Evolutionary conservation across 2,329 filamentous ascomycete species (phyloP), one percentile per base, ranked within the genome.

Genomic region (Microcyclosporella mali): DNA sequence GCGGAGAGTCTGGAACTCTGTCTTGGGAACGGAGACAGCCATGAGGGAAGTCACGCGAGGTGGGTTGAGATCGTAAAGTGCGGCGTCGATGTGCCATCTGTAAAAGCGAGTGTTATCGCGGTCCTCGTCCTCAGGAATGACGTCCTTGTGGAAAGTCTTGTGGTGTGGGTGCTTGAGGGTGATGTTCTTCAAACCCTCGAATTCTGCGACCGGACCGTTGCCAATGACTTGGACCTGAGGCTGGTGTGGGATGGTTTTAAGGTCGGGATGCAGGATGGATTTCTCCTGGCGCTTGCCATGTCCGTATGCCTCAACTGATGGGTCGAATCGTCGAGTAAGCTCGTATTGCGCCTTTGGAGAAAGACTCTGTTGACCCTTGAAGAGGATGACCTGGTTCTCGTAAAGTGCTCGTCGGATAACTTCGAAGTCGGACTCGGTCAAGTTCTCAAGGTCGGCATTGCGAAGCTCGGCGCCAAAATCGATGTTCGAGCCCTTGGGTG

Each of bases 161-260:
- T 89, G 85, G 58, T 89, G 85, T 4, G 85, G 85, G 58, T 89
- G 85, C 43, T 76, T 76, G 25, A 89, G 74, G 27, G 69, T 77
- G 49, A 88, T 74, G 59, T 88, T 71, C 52, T 74, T 66, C 8
- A 89, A 68, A 1, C 84, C 85, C 59, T 88, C 84, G 55, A 87
- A 88, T 25, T 77, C 74, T 1, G 73, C 61, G 1, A 89, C 74
- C 35, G 76, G 74, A 4, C 85, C 85, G 56, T 89, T 87, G 31
- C 85, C 85, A 47, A 89, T 88, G 41, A 88, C 80, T 57, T 89
- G 85, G 1, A 86, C 82, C 61, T 89, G 84, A 0, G 85, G 83
- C 61, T 89, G 85, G 54, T 86, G 81, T 0, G 85, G 84, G 32
- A 89, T 78, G 0, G 85, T 88, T 68, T 88, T 88, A 14, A 89